These are phyloP conservation scores for Ascochyta lentis DNA, from an alignment of 2,329 filamentous ascomycete species.

Conservation along the genomic window DNA sequence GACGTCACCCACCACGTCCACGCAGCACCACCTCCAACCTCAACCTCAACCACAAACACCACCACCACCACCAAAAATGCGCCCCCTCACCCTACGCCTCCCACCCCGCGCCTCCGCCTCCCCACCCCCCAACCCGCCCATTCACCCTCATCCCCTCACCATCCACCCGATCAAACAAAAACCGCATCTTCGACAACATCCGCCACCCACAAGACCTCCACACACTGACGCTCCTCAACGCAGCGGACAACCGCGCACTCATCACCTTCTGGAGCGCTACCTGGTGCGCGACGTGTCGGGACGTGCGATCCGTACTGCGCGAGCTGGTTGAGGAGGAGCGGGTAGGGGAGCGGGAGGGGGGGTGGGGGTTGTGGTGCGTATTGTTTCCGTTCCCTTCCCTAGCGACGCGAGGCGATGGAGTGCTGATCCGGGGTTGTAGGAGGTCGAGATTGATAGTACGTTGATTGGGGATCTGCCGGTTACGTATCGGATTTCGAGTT, in stretches of 20 bases:
- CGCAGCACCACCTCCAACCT: too few species aligned
- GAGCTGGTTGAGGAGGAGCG: conserved; percentile 53
- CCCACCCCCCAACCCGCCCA: conserved; percentile 5
- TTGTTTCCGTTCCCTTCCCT: too few species aligned
- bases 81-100: too few species aligned
- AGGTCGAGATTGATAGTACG: conserved; percentile 57
- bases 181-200: conserved; percentile 50
- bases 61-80: too few species aligned
- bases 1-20: too few species aligned
- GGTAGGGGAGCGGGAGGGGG: conserved; percentile 54
- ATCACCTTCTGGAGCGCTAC: conserved; percentile 60
- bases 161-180: conserved; percentile 25
- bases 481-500: conserved; percentile 54
- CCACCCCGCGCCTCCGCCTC: neutral
- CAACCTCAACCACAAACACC: too few species aligned
- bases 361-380: conserved; percentile 50
- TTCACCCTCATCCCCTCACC: conserved; percentile 28
- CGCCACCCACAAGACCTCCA: conserved; percentile 57
- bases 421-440: conserved; percentile 18
- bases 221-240: conserved; percentile 56
- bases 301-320: conserved; percentile 41
- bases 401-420: too few species aligned
- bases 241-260: conserved; percentile 52
- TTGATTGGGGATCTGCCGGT: conserved; percentile 52
- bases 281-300: conserved; percentile 54